A percentile compares a stretch with the other conserved stretches of the same genome.
These are phyloP conservation scores for Botrytis sinoallii DNA, from an alignment of 2,329 filamentous ascomycete genomes.

Conservation along the genomic window DNA sequence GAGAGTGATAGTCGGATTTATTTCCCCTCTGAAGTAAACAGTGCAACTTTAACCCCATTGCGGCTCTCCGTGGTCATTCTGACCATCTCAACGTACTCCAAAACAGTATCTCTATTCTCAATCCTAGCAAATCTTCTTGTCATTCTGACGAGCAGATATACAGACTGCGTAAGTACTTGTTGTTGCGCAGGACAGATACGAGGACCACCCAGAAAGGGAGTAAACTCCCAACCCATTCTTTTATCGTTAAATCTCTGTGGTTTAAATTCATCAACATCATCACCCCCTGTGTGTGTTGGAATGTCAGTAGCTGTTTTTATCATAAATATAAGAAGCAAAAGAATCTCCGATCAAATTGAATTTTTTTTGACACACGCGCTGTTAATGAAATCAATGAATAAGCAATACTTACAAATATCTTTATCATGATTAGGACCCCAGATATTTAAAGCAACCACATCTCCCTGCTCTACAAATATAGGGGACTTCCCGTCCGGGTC, in stretches of 20 bases:
- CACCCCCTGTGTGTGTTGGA: conserved; percentile 23
- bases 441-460: conserved; percentile 25
- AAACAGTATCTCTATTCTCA: conserved; percentile 29
- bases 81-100: conserved; percentile 13
- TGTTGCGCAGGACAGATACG: conserved; percentile 38
- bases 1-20: not conserved
- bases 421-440: conserved; percentile 34
- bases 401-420: conserved; percentile 30
- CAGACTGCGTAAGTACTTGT: conserved; percentile 37
- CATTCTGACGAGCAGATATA: conserved; percentile 25
- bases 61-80: conserved; percentile 6
- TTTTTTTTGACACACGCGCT: too few relatives aligned
- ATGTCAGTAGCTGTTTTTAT: not conserved
- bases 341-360: too few relatives aligned
- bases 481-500: conserved; percentile 32
- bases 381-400: too few relatives aligned
- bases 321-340: not conserved
- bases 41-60: conserved; percentile 19
- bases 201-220: conserved; percentile 38
- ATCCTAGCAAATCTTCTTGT: conserved; percentile 35
- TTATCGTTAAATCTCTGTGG: conserved; percentile 36
- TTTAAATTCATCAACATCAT: conserved; percentile 37
- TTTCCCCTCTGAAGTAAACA: not conserved
- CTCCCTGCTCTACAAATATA: conserved; percentile 31
- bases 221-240: conserved; percentile 44